Percentiles rank a stretch among this genome's conserved stretches.
Evolutionary conservation across 352 stramenopile genomes (phyloP).

Genomic region (Phytophthora citricola): DNA sequence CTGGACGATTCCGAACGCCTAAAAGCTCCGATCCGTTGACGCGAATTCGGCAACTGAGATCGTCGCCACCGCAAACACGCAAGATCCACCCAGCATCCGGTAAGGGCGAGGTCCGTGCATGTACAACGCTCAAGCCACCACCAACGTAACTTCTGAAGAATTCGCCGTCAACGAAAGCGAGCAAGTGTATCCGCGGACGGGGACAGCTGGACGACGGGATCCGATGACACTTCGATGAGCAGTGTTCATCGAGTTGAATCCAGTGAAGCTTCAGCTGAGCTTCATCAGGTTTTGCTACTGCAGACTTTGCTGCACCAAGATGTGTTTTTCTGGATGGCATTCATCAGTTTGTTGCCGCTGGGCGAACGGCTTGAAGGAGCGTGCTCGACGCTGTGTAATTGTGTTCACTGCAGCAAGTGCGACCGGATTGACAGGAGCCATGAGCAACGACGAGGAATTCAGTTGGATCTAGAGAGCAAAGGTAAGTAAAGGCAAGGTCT

Average conservation of each 20-base stretch:
- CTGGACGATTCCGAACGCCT: too few relatives aligned
- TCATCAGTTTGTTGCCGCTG: neutral
- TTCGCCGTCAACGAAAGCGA: too few relatives aligned
- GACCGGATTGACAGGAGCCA: neutral
- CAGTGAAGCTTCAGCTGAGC: neutral
- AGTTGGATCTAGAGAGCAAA: neutral
- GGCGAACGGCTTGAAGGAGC: neutral
- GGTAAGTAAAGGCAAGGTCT: slow-evolving; percentile 20
- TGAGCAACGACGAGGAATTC: slow-evolving; percentile 9
- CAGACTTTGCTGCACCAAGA: neutral
- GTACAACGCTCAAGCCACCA: too few relatives aligned
- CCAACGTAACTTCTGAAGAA: too few relatives aligned
- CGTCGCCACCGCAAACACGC: slow-evolving; percentile 1
- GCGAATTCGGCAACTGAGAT: slow-evolving; percentile 18
- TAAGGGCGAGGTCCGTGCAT: slow-evolving; percentile 11
- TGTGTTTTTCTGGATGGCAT: slow-evolving; percentile 7
- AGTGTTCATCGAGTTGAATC: neutral
- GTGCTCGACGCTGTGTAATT: too few relatives aligned
- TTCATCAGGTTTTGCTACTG: neutral
- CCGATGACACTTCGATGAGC: slow-evolving; percentile 10
- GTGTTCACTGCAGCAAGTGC: neutral
- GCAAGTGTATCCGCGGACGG: too few relatives aligned
- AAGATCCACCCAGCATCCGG: slow-evolving; percentile 15
- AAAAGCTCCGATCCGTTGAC: neutral
- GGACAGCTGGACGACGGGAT: neutral